These are phyloP conservation scores for Dendrobium huoshanense DNA, from an alignment of 106 monocot genomes.

Conservation along the genomic window DNA sequence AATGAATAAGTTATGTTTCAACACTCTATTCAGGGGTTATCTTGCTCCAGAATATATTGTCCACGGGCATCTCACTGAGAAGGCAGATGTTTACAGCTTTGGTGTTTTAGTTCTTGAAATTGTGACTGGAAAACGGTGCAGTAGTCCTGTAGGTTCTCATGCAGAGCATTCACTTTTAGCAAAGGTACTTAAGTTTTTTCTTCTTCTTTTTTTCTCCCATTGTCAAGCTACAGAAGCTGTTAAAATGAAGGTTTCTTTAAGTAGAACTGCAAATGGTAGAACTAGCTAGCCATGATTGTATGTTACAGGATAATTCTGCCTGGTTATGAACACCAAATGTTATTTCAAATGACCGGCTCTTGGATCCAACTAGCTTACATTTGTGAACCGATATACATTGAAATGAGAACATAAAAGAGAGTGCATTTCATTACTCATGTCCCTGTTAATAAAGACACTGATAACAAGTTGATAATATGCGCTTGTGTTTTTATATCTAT, in stretches of 20 bases:
- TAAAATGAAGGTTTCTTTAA: background rate
- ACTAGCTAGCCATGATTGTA: background rate
- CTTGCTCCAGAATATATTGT: constrained; percentile 61
- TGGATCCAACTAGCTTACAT: too few species aligned
- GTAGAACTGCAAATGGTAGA: background rate
- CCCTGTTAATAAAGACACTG: too few species aligned
- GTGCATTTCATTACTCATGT: too few species aligned
- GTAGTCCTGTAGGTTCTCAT: constrained; percentile 25
- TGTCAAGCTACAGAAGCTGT: background rate
- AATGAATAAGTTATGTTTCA: constrained; percentile 28
- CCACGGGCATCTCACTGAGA: constrained; percentile 51
- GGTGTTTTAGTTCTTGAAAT: constrained; percentile 48
- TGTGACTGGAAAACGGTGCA: constrained; percentile 49
- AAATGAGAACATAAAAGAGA: too few species aligned
- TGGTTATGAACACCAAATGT: too few species aligned
- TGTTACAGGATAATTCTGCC: background rate
- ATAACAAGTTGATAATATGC: too few species aligned
- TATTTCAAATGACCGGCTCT: too few species aligned
- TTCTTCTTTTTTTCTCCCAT: background rate
- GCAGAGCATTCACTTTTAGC: constrained; percentile 28
- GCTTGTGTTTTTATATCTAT: too few species aligned
- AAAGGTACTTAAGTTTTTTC: constrained; percentile 15
- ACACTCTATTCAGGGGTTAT: constrained; percentile 42
- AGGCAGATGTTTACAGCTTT: constrained; percentile 68
- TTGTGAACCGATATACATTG: too few species aligned